Conservation (phyloP, 345 rosid genomes). For the Eucalyptus sp. region DNA sequence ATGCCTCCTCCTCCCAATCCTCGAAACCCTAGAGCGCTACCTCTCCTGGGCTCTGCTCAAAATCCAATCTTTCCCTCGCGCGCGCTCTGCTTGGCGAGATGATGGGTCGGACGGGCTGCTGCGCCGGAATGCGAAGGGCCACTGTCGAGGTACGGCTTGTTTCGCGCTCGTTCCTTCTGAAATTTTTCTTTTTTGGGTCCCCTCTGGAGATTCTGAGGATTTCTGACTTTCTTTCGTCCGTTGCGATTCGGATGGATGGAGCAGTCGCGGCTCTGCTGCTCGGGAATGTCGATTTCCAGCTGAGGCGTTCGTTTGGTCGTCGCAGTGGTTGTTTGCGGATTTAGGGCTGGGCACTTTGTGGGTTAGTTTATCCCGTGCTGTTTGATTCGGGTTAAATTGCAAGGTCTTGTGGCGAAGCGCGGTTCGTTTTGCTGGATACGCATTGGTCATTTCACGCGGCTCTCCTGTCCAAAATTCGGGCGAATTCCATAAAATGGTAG, state of each 20-base stretch:
- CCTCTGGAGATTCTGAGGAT: neutral
- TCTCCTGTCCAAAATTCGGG: neutral
- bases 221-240: neutral
- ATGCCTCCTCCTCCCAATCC: slow-evolving; percentile 2
- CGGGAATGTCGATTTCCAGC: neutral
- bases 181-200: neutral
- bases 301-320: neutral
- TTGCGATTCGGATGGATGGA: neutral
- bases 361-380: neutral
- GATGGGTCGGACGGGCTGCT: neutral
- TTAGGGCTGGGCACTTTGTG: neutral
- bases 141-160: neutral
- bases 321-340: neutral
- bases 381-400: neutral
- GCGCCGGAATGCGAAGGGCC: neutral
- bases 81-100: neutral
- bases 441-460: neutral
- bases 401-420: neutral
- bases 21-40: slow-evolving; percentile 24
- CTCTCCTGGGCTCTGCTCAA: neutral
- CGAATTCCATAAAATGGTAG: neutral
- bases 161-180: neutral
- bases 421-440: neutral
- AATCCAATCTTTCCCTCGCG: neutral
- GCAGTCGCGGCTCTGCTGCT: neutral